These are phyloP conservation scores for Ophiocordyceps camponoti-saundersi DNA, from an alignment of 2,329 filamentous ascomycete species.

Conservation along the genomic window DNA sequence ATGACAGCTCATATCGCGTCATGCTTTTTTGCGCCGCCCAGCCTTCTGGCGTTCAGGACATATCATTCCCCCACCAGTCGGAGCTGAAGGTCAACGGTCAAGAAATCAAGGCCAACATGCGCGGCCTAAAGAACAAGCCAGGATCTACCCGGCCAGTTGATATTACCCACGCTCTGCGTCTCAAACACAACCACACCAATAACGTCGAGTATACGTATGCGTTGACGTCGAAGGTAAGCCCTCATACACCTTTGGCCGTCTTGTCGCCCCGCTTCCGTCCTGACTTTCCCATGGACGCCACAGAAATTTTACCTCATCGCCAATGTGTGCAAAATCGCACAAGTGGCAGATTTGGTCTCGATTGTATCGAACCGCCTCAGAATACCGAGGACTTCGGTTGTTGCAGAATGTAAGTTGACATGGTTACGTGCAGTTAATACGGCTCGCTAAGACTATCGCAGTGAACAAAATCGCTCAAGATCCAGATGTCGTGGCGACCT, in stretches of 20 bases:
- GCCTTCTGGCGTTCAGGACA: constrained; percentile 47
- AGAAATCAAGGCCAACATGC: constrained; percentile 82
- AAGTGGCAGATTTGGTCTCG: constrained; percentile 54
- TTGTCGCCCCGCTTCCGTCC: background rate
- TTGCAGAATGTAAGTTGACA: constrained; percentile 57
- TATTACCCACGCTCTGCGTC: constrained; percentile 60
- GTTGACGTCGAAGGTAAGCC: constrained; percentile 67
- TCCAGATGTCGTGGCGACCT: constrained; percentile 76
- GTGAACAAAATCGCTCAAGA: constrained; percentile 71
- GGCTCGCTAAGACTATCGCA: constrained; percentile 16
- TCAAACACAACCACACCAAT: constrained; percentile 58
- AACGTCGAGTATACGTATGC: constrained; percentile 79
- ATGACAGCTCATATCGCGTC: constrained; percentile 47
- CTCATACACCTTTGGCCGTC: constrained; percentile 1
- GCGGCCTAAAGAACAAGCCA: constrained; percentile 89
- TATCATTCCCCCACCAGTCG: constrained; percentile 81
- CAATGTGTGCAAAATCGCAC: constrained; percentile 57
- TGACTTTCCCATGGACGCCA: constrained; percentile 3
- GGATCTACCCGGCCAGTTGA: constrained; percentile 89
- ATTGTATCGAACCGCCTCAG: constrained; percentile 48
- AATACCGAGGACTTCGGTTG: constrained; percentile 65
- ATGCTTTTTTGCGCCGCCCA: constrained; percentile 73
- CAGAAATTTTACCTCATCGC: constrained; percentile 59
- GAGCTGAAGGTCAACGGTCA: constrained; percentile 82
- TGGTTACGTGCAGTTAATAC: background rate